These are phyloP conservation scores for Symbiodinium natans DNA, from an alignment of 73 alveolate species.

Conservation along the genomic window DNA sequence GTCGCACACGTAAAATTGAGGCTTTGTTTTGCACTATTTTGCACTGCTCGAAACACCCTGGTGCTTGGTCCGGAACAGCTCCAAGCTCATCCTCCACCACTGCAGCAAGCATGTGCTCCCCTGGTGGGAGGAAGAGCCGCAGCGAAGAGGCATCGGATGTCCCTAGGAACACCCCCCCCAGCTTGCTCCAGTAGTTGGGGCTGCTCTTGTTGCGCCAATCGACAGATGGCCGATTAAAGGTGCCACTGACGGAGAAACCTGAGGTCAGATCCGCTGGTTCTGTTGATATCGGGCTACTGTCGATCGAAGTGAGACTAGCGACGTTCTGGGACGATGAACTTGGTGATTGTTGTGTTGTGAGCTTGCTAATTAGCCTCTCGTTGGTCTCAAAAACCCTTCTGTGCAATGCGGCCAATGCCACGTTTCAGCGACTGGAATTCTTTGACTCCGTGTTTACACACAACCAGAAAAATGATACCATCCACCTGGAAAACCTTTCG, in stretches of 20 bases:
- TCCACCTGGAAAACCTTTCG: too few relatives aligned
- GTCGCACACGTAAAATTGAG: background rate
- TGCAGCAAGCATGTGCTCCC: conserved; percentile 75
- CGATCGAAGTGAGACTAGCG: too few relatives aligned
- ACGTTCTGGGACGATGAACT: too few relatives aligned
- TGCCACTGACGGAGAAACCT: background rate
- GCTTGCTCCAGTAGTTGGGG: conserved; percentile 27
- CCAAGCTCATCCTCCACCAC: conserved; percentile 60
- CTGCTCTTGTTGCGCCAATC: conserved; percentile 16
- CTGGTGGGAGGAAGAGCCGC: conserved; percentile 55
- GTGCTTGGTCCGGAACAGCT: background rate
- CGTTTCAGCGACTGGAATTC: too few relatives aligned
- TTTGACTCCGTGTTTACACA: too few relatives aligned
- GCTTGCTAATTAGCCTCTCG: too few relatives aligned
- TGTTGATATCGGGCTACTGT: too few relatives aligned
- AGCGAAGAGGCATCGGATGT: background rate
- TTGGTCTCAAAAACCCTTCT: too few relatives aligned
- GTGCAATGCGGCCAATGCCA: too few relatives aligned
- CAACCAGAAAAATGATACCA: too few relatives aligned
- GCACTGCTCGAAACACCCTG: background rate
- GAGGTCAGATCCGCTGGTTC: too few relatives aligned
- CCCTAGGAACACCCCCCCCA: conserved; percentile 64
- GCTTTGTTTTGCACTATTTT: background rate
- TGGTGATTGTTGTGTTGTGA: too few relatives aligned
- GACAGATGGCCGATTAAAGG: background rate